phyloP scores from a whole-genome alignment of 2,329 filamentous ascomycete species.

The Dryadomyces quercivorus region DNA sequence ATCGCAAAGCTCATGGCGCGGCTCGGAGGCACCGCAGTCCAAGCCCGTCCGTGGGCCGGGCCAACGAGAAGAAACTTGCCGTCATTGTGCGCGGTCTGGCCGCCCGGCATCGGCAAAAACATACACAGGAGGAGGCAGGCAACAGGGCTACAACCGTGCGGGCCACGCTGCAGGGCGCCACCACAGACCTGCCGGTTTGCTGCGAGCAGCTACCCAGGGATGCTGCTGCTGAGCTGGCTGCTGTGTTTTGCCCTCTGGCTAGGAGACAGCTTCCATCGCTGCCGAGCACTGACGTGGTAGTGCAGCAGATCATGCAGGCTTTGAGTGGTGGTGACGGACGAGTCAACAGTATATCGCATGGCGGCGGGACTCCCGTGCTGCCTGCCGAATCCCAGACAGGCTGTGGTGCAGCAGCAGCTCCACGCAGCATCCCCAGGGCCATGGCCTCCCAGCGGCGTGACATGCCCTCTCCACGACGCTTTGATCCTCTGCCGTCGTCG shows the following conservation, averaged over 20 bases:
- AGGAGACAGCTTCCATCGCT: constrained; percentile 24
- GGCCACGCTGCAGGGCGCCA: constrained; percentile 5
- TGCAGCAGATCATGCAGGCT: constrained; percentile 30
- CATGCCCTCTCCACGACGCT: neutral
- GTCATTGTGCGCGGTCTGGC: constrained; percentile 31
- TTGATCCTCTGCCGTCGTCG: neutral
- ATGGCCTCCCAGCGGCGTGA: neutral
- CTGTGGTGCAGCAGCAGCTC: neutral
- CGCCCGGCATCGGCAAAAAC: constrained; percentile 32
- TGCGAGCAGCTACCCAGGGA: constrained; percentile 36
- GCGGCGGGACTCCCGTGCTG: neutral
- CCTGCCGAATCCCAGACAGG: neutral
- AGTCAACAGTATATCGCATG: neutral
- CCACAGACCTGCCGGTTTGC: constrained; percentile 25
- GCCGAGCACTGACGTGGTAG: constrained; percentile 30
- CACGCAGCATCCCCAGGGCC: constrained; percentile 1
- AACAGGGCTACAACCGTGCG: constrained; percentile 6
- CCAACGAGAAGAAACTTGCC: constrained; percentile 23
- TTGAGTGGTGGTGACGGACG: constrained; percentile 4
- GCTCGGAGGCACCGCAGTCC: constrained; percentile 20
- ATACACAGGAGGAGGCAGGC: constrained; percentile 18
- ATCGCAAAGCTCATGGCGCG: constrained; percentile 34
- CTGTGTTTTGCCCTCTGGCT: constrained; percentile 36
- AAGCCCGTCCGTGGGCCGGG: constrained; percentile 20
- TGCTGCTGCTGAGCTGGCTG: constrained; percentile 32